These are phyloP conservation scores for Kalmanozyma brasiliensis DNA, from an alignment of 1,284 basidiomycete genomes.

Conservation along the genomic window DNA sequence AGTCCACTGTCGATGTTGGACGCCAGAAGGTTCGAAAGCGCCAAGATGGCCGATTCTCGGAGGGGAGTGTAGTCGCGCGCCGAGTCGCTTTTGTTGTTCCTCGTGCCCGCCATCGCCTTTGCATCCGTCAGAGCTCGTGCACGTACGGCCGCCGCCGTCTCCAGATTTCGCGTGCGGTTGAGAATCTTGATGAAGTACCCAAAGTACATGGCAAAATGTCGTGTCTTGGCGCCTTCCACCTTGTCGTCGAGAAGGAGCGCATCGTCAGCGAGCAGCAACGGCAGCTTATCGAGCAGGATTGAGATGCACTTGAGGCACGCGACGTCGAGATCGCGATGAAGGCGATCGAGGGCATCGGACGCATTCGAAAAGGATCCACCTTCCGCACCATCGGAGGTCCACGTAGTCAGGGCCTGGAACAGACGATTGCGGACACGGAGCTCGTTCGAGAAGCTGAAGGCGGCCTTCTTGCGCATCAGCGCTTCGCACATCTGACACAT, in stretches of 20 bases:
- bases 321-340: slow-evolving; percentile 62
- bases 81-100: slow-evolving; percentile 18
- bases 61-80: slow-evolving; percentile 42
- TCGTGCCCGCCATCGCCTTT: slow-evolving; percentile 13
- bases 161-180: slow-evolving; percentile 53
- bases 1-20: slow-evolving; percentile 89
- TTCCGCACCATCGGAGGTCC: slow-evolving; percentile 60
- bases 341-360: slow-evolving; percentile 50
- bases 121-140: slow-evolving; percentile 19
- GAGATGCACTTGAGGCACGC: slow-evolving; percentile 61
- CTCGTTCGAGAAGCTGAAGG: slow-evolving; percentile 60
- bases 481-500: slow-evolving; percentile 62
- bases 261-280: slow-evolving; percentile 61
- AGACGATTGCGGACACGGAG: slow-evolving; percentile 62
- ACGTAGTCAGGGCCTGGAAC: slow-evolving; percentile 61
- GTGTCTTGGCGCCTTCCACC: slow-evolving; percentile 63
- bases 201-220: slow-evolving; percentile 62
- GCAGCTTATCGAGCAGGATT: slow-evolving; percentile 59
- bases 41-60: slow-evolving; percentile 68
- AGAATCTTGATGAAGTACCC: slow-evolving; percentile 65
- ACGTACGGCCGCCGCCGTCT: slow-evolving; percentile 30
- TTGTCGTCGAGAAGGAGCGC: slow-evolving; percentile 62
- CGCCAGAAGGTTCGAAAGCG: slow-evolving; percentile 81
- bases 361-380: slow-evolving; percentile 22
- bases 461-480: slow-evolving; percentile 59